These are phyloP conservation scores for Beta macrorhiza DNA, from an alignment of 179 eudicot species.

Conservation along the genomic window DNA sequence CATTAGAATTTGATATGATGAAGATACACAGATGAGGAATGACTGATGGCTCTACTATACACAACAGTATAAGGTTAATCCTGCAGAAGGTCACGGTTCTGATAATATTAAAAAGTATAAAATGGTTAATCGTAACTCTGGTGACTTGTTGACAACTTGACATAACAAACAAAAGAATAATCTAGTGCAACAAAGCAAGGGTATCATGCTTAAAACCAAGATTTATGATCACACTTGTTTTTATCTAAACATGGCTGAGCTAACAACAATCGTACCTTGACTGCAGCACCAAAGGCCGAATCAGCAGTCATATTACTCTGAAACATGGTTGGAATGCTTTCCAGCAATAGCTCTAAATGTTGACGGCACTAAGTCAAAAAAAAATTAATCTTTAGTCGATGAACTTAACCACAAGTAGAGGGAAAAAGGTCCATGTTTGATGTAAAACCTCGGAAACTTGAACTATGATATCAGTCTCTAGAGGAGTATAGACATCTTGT, in stretches of 20 bases:
- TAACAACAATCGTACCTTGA: constrained; percentile 55
- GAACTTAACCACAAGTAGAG: not conserved
- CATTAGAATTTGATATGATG: not conserved
- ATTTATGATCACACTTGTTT: constrained; percentile 1
- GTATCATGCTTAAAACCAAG: not conserved
- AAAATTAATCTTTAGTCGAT: constrained; percentile 10
- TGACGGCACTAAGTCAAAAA: constrained; percentile 67
- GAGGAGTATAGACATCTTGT: constrained; percentile 92
- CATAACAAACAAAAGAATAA: not conserved
- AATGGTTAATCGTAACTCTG: not conserved
- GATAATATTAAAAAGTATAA: not conserved
- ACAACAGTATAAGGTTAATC: not conserved
- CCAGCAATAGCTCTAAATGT: constrained; percentile 82
- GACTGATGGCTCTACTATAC: not conserved
- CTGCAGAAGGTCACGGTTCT: not conserved
- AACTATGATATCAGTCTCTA: constrained; percentile 79
- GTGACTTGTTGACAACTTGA: not conserved
- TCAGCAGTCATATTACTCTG: constrained; percentile 78
- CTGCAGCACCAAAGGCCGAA: constrained; percentile 96
- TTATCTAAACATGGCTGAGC: not conserved
- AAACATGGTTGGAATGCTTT: constrained; percentile 88
- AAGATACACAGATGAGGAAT: not conserved
- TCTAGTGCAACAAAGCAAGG: not conserved
- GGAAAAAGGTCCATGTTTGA: not conserved
- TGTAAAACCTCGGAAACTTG: constrained; percentile 79